Conservation (phyloP, 306 rosid species). For the apple (Malus domestica) region ASM211411v1 NC_041796.1:8505501-8506000, state of each 20-base stretch:
- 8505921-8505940: slow-evolving; percentile 55
- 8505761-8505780: background rate
- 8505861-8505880: background rate
- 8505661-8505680: background rate
- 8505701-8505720: background rate
- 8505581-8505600: background rate
- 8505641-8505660: background rate
- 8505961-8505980: slow-evolving; percentile 78
- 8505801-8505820: background rate
- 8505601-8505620: background rate
- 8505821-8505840: background rate
- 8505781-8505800: background rate
- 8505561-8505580: background rate
- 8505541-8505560: background rate
- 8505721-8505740: background rate
- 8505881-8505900: background rate
- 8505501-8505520: slow-evolving; percentile 76
- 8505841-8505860: background rate
- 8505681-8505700: background rate
- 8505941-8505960: slow-evolving; percentile 68
- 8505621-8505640: background rate
- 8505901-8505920: background rate
- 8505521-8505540: background rate
- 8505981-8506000: slow-evolving; percentile 89
- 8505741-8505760: background rate